A percentile compares a stretch with the other conserved stretches of the same genome.
Evolutionary conservation across 2,329 filamentous ascomycete species (phyloP).

Genomic region (Amylocarpus encephaloides): DNA sequence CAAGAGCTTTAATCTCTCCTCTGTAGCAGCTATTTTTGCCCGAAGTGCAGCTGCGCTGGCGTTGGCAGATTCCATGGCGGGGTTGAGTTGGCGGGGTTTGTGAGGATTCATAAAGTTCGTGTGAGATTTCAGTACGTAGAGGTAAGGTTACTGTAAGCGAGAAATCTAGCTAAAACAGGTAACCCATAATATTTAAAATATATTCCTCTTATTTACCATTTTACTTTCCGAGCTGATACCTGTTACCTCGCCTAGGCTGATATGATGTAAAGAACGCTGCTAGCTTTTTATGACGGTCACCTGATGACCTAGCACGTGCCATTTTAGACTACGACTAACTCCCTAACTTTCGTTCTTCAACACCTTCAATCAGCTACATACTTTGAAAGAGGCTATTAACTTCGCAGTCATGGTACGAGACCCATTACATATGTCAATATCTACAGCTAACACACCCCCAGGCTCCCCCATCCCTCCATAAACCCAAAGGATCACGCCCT

Average conservation of each 20-base stretch:
- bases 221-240: too few relatives aligned
- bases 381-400: neutral
- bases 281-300: too few relatives aligned
- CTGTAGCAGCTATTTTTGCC: slow-evolving; percentile 41
- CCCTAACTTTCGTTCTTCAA: neutral
- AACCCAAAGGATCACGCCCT: slow-evolving; percentile 38
- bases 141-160: too few relatives aligned
- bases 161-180: too few relatives aligned
- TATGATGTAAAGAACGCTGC: too few relatives aligned
- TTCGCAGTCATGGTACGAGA: slow-evolving; percentile 15
- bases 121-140: too few relatives aligned
- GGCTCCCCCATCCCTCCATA: slow-evolving; percentile 40
- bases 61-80: slow-evolving; percentile 34
- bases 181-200: too few relatives aligned
- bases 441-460: slow-evolving; percentile 20
- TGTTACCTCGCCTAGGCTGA: too few relatives aligned
- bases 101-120: neutral
- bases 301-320: too few relatives aligned
- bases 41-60: slow-evolving; percentile 35
- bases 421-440: slow-evolving; percentile 11
- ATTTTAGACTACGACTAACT: too few relatives aligned
- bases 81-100: slow-evolving; percentile 5
- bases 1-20: slow-evolving; percentile 42
- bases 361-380: neutral
- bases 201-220: too few relatives aligned